Base-by-base conservation (phyloP, 768 basidiomycete species). In the Mycena leptocephala region DNA sequence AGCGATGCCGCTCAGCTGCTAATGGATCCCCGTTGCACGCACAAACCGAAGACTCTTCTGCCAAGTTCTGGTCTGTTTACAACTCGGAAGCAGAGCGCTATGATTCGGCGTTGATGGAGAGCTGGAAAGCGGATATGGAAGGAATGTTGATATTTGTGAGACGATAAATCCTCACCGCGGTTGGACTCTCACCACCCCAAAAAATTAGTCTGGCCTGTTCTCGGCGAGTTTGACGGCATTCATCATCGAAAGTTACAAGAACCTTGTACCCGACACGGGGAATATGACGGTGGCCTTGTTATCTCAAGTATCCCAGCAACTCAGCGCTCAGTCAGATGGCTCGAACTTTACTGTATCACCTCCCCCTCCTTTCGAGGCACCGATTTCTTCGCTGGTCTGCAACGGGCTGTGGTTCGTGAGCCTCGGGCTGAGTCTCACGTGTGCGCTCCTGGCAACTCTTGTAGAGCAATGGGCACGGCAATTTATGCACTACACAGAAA, bases 181-280 rank as follows among this genome's bases (percentile, higher is more conserved):
- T 39, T 14, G 4, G 9, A 55, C 32, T 11, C 10, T 11, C 5
- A 55, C 10, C 7, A 18, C 28, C 18, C 39, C 22, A 56, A 5
- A 39, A 8, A 9, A n/a, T 39, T 39, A 82, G 82, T 77, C 80
- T 18, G 81, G 78, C 43, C 77, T 81, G 5, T 80, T 80, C 58
- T 79, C 80, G 9, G 79, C 81, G 24, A 76, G 71, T 66, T 70
- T 80, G 53, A 80, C 79, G n/a, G 78, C 80, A 3, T 81, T 81
- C 71, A 70, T 81, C 39, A 68, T 81, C n/a, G 77, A 81, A 59
- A 77, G 75, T 39, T 80, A 80, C 51, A 74, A 74, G 55, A 75
- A 71, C 33, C 76, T 81, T 13, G 48, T 72, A 1, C 77, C 71
- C 1, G 73, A 78, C 59, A 61, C 61, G 0, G 61, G 64, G 7